These are phyloP conservation scores for Apiotrichum siamense DNA, from an alignment of 1,284 basidiomycete genomes.

Conservation along the genomic window DNA sequence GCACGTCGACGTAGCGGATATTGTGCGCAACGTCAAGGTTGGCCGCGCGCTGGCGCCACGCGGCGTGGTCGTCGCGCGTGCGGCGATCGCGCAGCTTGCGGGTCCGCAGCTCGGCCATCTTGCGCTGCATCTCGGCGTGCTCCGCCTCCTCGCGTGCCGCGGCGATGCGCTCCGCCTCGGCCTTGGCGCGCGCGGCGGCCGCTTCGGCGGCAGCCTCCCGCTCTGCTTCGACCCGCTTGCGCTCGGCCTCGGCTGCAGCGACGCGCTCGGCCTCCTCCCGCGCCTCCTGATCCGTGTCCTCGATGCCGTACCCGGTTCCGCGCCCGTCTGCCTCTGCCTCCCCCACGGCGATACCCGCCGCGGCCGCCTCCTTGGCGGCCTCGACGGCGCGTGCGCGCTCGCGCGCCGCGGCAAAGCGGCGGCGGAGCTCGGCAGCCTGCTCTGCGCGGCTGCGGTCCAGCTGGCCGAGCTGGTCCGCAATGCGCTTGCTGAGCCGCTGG, in stretches of 20 bases:
- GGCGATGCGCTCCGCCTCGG: not conserved
- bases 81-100: not conserved
- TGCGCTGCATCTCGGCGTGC: not conserved
- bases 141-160: not conserved
- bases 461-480: not conserved
- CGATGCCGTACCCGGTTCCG: not conserved
- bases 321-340: not conserved
- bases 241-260: not conserved
- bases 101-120: not conserved
- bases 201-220: not conserved
- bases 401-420: not conserved
- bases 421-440: not conserved
- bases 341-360: not conserved
- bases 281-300: not conserved
- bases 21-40: slow-evolving; percentile 2
- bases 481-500: not conserved
- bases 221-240: not conserved
- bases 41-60: not conserved
- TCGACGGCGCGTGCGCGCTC: not conserved
- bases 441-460: not conserved
- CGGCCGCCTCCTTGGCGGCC: not conserved
- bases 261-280: not conserved
- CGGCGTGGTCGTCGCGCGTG: not conserved
- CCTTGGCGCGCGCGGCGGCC: not conserved
- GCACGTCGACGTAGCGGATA: slow-evolving; percentile 53